Base-by-base conservation (phyloP, 495 filamentous ascomycete species). In the Amphirosellinia nigrospora region DNA sequence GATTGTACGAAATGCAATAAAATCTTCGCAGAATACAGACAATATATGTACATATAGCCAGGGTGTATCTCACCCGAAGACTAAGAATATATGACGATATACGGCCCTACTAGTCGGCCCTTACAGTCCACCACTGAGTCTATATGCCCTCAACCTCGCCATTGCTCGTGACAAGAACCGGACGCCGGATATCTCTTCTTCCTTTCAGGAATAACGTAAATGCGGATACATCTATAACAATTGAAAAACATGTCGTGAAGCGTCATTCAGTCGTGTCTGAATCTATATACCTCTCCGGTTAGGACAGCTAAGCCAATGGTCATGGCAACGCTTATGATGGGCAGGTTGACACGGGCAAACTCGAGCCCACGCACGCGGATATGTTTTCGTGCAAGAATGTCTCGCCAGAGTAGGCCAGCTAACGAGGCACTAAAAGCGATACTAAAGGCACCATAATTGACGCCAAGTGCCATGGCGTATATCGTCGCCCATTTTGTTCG, bases 361-460 rank as follows among this genome's bases (percentile, higher is more conserved):
- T 90, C 88, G 16, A 86, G 77, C 10, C 83, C 77, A 5, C 81
- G 73, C 1, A 92, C 86, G 41, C 77, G 82, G 61, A 92, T 91
- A 63, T 88, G 84, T 72, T 92, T 92, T 43, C 87, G 82, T 5
- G 74, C 76, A 6, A 92, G 82, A 48, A 92, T 92, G 72, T 90
- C 86, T 3, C 88, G 81, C 89, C 89, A 92, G 5, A 91, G 79
- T 15, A 92, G 77, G 3, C 89, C 89, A 53, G 89, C 89, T 23
- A 92, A 79, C 9, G 89, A 89, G 9, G 88, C 89, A 70, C 86
- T 89, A 74, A 92, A 89, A 0, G 88, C 87, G 2, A 86, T 86
- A 77, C 88, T 89, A 74, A 91, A 92, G 16, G 89, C 89, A 52
- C 89, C 89, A 68, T 85, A 91, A 77, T 92, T 91, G 72, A 91